These are phyloP conservation scores for Euphrasia arctica DNA, from an alignment of 305 asterid species.

Conservation along the genomic window DNA sequence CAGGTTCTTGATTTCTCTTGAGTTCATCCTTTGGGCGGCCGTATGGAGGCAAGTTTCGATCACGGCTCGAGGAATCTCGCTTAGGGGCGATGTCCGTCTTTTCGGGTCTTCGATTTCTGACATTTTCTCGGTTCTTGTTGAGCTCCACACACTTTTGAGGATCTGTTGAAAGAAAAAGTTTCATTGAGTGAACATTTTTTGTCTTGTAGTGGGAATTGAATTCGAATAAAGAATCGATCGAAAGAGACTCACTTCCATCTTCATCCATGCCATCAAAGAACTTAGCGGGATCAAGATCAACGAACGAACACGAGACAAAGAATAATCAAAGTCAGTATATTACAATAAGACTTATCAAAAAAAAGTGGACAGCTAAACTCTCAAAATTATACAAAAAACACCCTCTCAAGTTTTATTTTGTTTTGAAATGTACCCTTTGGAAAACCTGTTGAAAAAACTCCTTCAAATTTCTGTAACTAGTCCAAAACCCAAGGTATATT, in stretches of 20 bases:
- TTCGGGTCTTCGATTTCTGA: slow-evolving; percentile 25
- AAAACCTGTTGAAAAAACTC: no score
- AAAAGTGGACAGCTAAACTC: background rate
- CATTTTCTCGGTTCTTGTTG: slow-evolving; percentile 55
- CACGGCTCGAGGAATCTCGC: slow-evolving; percentile 28
- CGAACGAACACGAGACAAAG: slow-evolving; percentile 22
- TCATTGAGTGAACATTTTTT: slow-evolving; percentile 30
- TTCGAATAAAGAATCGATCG: slow-evolving; percentile 33
- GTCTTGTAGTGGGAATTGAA: slow-evolving; percentile 33
- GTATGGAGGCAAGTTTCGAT: slow-evolving; percentile 26
- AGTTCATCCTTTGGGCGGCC: slow-evolving; percentile 29
- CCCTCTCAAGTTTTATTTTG: no score
- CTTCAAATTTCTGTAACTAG: no score
- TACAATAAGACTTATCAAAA: background rate
- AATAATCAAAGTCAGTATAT: slow-evolving; percentile 20
- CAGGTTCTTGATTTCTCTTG: slow-evolving; percentile 39
- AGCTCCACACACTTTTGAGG: slow-evolving; percentile 60
- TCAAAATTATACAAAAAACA: no score
- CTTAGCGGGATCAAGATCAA: slow-evolving; percentile 32
- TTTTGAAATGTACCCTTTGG: no score
- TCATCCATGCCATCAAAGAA: slow-evolving; percentile 94
- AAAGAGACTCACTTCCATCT: slow-evolving; percentile 78
- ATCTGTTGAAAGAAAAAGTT: slow-evolving; percentile 55
- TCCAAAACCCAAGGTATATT: no score
- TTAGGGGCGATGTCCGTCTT: slow-evolving; percentile 21